phyloP scores from a whole-genome alignment of 345 rosid species.

The Dimocarpus longan region DNA sequence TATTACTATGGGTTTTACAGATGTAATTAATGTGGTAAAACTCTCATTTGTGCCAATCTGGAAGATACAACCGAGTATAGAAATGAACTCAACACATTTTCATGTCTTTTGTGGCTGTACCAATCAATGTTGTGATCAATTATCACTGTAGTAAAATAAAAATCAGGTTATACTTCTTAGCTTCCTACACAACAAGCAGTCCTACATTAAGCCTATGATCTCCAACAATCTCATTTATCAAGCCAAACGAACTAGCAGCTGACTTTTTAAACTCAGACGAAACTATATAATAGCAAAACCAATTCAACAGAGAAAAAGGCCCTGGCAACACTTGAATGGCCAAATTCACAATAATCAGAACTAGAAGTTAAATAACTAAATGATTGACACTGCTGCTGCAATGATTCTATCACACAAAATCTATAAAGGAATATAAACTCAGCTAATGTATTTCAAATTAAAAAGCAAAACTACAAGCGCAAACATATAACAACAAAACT shows the following conservation, averaged over 20 bases:
- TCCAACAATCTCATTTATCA: not conserved
- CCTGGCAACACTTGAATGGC: not conserved
- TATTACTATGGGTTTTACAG: too few relatives aligned
- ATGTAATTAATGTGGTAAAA: too few relatives aligned
- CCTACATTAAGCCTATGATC: too few relatives aligned
- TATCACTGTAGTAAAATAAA: too few relatives aligned
- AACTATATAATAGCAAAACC: not conserved
- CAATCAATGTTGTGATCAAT: too few relatives aligned
- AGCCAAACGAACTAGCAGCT: not conserved
- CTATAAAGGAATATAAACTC: not conserved
- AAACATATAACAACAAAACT: not conserved
- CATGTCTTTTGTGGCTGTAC: too few relatives aligned
- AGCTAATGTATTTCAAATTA: not conserved
- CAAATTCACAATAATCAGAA: not conserved
- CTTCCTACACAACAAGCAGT: not conserved
- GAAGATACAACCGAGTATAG: too few relatives aligned
- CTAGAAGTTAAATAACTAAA: not conserved
- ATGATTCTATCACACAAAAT: not conserved
- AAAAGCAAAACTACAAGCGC: not conserved
- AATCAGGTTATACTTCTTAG: too few relatives aligned
- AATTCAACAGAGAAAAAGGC: not conserved
- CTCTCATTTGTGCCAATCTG: too few relatives aligned
- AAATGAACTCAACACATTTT: too few relatives aligned
- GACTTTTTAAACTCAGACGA: too few relatives aligned
- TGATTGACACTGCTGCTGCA: not conserved